A percentile compares a stretch with the other conserved stretches of the same genome.
These are phyloP conservation scores for Platismatia glauca DNA, from an alignment of 495 filamentous ascomycete species.

Conservation along the genomic window DNA sequence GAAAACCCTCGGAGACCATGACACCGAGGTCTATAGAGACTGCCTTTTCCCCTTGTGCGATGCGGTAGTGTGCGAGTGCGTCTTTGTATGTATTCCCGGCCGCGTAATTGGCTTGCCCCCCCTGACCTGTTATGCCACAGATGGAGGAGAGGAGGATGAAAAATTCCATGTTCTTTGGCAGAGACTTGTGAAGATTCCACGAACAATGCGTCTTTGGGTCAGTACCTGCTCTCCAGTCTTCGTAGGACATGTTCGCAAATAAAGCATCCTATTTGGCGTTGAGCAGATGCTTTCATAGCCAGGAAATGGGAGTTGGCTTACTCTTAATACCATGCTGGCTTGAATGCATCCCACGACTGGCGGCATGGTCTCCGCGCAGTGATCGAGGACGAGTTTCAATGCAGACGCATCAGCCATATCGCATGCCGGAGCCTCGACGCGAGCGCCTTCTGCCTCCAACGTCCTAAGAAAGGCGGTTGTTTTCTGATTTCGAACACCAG, in stretches of 20 bases:
- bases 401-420: constrained; percentile 22
- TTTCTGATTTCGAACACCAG: constrained; percentile 13
- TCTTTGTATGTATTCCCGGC: constrained; percentile 56
- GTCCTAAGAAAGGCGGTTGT: constrained; percentile 13
- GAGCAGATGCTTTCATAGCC: too few relatives aligned
- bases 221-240: constrained; percentile 33
- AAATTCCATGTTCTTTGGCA: constrained; percentile 46
- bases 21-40: constrained; percentile 22
- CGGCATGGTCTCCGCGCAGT: constrained; percentile 5
- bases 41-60: constrained; percentile 21
- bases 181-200: constrained; percentile 39
- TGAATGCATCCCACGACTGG: constrained; percentile 11
- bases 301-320: too few relatives aligned
- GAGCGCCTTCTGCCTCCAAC: constrained; percentile 15
- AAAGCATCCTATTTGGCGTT: too few relatives aligned
- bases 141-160: constrained; percentile 57
- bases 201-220: constrained; percentile 39
- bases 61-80: constrained; percentile 29
- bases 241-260: constrained; percentile 36
- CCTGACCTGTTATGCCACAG: constrained; percentile 49
- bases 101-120: constrained; percentile 57
- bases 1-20: constrained; percentile 13
- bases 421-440: constrained; percentile 30
- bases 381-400: background rate
- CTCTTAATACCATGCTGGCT: constrained; percentile 5